Conservation (phyloP, 768 basidiomycete genomes). For the Candolleomyces eurysporus region DNA sequence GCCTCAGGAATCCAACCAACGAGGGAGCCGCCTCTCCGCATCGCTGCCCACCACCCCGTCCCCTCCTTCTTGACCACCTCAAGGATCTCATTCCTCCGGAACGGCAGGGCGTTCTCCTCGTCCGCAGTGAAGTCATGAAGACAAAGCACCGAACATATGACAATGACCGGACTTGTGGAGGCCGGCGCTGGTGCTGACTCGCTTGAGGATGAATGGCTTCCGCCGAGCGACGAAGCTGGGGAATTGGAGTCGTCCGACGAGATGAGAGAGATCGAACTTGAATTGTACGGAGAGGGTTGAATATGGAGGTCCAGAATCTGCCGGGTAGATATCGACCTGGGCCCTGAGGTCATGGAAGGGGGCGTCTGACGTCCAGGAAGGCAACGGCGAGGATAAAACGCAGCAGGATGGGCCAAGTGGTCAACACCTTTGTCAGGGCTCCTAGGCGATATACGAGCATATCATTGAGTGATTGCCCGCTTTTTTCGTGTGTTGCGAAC, state of each 20-base stretch:
- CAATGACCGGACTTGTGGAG: constrained; percentile 22
- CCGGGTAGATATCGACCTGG: constrained; percentile 32
- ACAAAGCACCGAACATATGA: constrained; percentile 57
- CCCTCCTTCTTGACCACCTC: constrained; percentile 66
- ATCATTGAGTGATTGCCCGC: constrained; percentile 3
- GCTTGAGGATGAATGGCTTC: constrained; percentile 16
- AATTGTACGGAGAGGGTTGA: constrained; percentile 29
- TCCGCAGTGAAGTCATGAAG: constrained; percentile 65
- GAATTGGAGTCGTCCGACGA: constrained; percentile 30
- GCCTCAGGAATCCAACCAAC: constrained; percentile 79
- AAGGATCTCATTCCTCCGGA: constrained; percentile 65
- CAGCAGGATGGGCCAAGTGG: not conserved
- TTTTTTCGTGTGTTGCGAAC: constrained; percentile 6
- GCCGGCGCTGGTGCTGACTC: constrained; percentile 27
- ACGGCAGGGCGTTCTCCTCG: constrained; percentile 61
- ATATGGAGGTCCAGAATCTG: constrained; percentile 41
- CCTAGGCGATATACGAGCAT: not conserved
- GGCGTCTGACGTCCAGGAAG: not conserved
- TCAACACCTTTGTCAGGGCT: constrained; percentile 2
- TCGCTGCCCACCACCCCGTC: constrained; percentile 83
- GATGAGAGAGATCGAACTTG: constrained; percentile 21
- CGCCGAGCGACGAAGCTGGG: constrained; percentile 26
- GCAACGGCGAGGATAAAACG: not conserved
- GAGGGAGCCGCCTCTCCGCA: constrained; percentile 46
- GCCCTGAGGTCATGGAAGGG: constrained; percentile 24